Base-by-base conservation (phyloP, 768 basidiomycete species). In the Suillus americanus region DNA sequence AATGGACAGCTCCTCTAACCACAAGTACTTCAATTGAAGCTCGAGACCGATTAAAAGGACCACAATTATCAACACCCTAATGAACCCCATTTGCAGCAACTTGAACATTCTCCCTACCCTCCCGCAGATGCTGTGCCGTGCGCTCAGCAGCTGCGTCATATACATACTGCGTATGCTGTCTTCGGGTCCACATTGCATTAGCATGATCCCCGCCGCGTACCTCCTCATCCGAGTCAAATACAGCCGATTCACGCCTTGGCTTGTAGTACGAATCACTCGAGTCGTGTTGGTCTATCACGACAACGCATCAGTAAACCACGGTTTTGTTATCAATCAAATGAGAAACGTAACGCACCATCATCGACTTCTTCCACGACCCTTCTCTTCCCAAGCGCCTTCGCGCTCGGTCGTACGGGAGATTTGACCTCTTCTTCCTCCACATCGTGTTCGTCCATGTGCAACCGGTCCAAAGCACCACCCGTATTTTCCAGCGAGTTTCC, bases 91-190 rank as follows among this genome's bases (percentile, higher is more conserved):
- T 84, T 8, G 81, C 80, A 30, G 79, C 64, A 50, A 40, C 38
- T 40, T 40, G 38, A 40, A 76, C 46, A 25, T 60, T 63, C 43
- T 62, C 65, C 41, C 55, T 63, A 30, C 76, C 82, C 67, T 86
- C 82, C 64, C 78, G 77, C 61, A 90, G 79, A 63, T 86, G 80
- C 78, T 87, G 82, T 68, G 84, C 79, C 61, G 86, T 86, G 66
- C 91, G 85, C 74, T 97, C 94, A 30, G 93, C 93, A 6, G 89
- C 93, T 0, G 95, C 95, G 73, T 97, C 95, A 74, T 97, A 97
- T n/a, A 91, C 93, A 76, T 90, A 95, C 16, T 84, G 84, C 30
- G 86, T 81, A 3, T 86, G 85, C 23, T 77, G 82, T 56, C 83
- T 84, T 66, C 70, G 71, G 35, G 73, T 45, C 75, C 75, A 70